Evolutionary conservation across 208 protist species (phyloP).

Genomic region (Leishmania aethiopica): DNA sequence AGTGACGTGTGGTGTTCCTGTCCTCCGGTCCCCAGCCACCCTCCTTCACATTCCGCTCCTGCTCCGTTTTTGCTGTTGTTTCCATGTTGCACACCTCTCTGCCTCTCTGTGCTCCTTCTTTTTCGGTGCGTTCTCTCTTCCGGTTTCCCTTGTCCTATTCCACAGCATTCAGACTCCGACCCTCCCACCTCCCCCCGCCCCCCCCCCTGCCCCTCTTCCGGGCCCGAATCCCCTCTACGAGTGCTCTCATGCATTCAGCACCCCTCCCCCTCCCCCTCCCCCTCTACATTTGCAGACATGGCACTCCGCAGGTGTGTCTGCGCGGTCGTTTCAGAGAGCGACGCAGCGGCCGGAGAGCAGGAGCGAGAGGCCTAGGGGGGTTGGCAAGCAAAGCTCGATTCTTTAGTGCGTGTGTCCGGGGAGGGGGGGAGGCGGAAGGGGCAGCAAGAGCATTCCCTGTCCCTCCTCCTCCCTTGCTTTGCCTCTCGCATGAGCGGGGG

Average conservation of each 20-base stretch:
- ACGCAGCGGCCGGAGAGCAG: not conserved
- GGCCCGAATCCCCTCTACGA: not conserved
- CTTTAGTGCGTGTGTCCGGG: not conserved
- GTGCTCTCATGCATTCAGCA: not conserved
- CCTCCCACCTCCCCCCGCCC: no score
- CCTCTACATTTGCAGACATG: not conserved
- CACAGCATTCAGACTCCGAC: not conserved
- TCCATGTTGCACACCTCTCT: not conserved
- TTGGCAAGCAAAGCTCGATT: not conserved
- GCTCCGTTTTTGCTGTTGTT: no score
- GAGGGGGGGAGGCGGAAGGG: not conserved
- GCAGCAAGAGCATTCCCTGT: not conserved
- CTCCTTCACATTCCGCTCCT: no score
- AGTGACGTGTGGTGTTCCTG: no score
- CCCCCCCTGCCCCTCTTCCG: not conserved
- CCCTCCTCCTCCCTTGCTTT: not conserved
- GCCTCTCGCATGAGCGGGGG: not conserved
- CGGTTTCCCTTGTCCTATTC: not conserved
- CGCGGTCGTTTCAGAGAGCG: not conserved
- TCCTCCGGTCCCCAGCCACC: no score
- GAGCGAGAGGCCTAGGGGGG: not conserved
- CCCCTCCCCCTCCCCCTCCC: not conserved
- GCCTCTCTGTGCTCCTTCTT: not conserved
- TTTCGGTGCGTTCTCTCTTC: not conserved
- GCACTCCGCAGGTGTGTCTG: not conserved